Conservation (phyloP, 73 alveolate species). For the Blepharisma japonicum region DNA sequence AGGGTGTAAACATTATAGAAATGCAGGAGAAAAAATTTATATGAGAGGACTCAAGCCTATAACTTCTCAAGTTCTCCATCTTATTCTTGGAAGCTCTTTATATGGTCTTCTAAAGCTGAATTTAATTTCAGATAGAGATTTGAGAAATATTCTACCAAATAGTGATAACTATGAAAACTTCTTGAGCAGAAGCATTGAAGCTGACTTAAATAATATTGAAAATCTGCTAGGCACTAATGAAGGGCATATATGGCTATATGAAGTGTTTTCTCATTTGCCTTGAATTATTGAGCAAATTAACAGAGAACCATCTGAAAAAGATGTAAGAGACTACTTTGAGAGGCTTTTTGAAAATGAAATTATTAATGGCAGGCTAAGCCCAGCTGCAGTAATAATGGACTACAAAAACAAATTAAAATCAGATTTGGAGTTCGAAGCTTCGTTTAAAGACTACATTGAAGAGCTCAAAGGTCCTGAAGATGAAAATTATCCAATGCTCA, state of each 20-base stretch:
- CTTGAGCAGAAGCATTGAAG: neutral
- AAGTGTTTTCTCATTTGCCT: neutral
- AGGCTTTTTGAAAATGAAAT: neutral
- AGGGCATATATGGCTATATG: neutral
- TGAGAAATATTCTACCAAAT: neutral
- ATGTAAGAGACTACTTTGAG: neutral
- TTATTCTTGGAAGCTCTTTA: neutral
- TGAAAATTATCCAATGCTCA: neutral
- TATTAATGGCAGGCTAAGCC: neutral
- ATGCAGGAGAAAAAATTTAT: neutral
- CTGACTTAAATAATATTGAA: neutral
- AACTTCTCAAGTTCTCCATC: neutral
- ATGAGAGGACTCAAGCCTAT: neutral
- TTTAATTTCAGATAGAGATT: neutral
- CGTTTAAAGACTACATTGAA: too few relatives aligned
- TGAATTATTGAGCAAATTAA: neutral
- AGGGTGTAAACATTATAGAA: neutral
- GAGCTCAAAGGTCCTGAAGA: too few relatives aligned
- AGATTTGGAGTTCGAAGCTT: too few relatives aligned
- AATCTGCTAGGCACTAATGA: neutral
- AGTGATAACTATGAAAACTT: neutral
- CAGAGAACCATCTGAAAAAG: neutral
- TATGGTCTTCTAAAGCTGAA: neutral
- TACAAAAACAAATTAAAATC: too few relatives aligned
- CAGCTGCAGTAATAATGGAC: too few relatives aligned